Evolutionary conservation across 495 filamentous ascomycete genomes (phyloP).

Genomic region (Penicillium robsamsonii): DNA sequence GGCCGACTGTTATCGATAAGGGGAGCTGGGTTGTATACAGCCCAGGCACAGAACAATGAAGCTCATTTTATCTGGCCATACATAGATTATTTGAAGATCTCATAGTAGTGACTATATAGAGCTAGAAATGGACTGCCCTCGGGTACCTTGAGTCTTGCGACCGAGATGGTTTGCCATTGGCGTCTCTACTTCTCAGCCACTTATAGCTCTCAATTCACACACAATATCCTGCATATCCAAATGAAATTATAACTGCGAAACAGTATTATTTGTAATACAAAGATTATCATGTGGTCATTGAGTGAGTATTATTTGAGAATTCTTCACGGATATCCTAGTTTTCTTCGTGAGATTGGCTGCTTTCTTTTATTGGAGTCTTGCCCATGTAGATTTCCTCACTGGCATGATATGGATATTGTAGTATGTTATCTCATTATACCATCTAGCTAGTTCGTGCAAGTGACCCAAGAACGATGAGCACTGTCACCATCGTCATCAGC

Average conservation of each 20-base stretch:
- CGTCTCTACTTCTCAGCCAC: background rate
- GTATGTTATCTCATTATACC: too few relatives aligned
- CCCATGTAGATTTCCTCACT: too few relatives aligned
- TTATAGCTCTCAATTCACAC: background rate
- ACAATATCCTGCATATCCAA: background rate
- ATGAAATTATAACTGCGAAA: background rate
- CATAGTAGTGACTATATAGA: background rate
- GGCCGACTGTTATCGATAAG: slow-evolving; percentile 10
- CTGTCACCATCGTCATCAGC: too few relatives aligned
- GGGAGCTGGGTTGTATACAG: background rate
- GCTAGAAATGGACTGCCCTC: background rate
- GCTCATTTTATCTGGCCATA: background rate
- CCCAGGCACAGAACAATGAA: background rate
- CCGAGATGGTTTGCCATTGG: background rate
- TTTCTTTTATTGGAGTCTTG: too few relatives aligned
- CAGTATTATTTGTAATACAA: too few relatives aligned
- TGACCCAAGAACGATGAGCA: too few relatives aligned
- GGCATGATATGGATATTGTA: too few relatives aligned
- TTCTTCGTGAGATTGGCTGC: too few relatives aligned
- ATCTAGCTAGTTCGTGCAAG: too few relatives aligned
- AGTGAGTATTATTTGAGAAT: too few relatives aligned
- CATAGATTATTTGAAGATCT: background rate
- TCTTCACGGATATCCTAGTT: too few relatives aligned
- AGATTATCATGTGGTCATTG: too few relatives aligned
- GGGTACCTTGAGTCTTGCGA: background rate